Base-by-base conservation (phyloP, 2,329 filamentous ascomycete species). In the Alternaria dauci region DNA sequence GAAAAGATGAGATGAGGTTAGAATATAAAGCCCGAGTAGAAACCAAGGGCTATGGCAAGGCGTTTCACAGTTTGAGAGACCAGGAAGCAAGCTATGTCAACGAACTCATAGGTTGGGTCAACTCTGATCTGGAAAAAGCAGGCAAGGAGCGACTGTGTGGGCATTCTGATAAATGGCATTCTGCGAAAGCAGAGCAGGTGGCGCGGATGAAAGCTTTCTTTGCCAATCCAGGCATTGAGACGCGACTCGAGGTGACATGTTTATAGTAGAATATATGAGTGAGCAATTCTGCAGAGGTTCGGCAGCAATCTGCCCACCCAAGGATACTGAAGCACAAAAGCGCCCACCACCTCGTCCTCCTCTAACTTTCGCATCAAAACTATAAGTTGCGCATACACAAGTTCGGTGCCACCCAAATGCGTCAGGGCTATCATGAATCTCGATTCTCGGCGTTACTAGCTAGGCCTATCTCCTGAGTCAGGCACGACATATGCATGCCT, bases 31-130 rank as follows among this genome's bases (percentile, higher is more conserved):
- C 72, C 16, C 71, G 73, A 8, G 63, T 83, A 5, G 53, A 62
- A 34, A 61, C 51, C 4, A 83, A 81, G 60, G 81, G 81, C 1
- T 72, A 70, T 36, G 81, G 81, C 0, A 79, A 83, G 51, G 67
- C 63, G 1, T 83, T 84, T 54, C 82, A 84, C 68, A 81, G 78
- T 32, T 62, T 85, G 48, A 79, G 68, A 43, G 76, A 76, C 7
- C 67, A 71, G 16, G 78, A 82, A 60, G 69, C 73, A 26, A 74
- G 72, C 23, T 81, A 82, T 74, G 79, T 81, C 20, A 55, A 76
- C 48, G 76, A 80, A 47, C 62, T 83, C 41, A 59, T 81, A 11
- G 69, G 58, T 14, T 79, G 79, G 74, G 74, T 80, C 7, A 82
- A 82, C 62, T 30, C 34, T 5, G 71, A 78, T 39, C 58, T 76